phyloP scores from a whole-genome alignment of 2,329 filamentous ascomycete genomes.

The Rhexocercosporidium sp. region DNA sequence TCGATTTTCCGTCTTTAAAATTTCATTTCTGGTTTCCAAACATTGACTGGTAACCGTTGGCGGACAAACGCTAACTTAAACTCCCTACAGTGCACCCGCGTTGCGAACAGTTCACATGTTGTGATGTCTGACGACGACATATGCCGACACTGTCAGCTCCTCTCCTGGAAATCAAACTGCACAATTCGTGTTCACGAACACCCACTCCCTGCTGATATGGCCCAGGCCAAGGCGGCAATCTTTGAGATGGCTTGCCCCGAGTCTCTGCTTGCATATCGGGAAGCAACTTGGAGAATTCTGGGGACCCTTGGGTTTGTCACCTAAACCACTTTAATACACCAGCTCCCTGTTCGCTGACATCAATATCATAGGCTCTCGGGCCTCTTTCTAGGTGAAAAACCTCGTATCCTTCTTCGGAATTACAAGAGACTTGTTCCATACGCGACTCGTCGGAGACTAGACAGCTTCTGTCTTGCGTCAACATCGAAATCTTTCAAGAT shows the following conservation, averaged over 20 bases:
- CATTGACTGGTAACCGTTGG: neutral
- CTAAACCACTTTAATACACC: neutral
- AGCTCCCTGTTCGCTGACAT: neutral
- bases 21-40: neutral
- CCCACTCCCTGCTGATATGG: slow-evolving; percentile 49
- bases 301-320: slow-evolving; percentile 21
- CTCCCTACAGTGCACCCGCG: neutral
- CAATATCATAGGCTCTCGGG: neutral
- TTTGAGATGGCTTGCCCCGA: slow-evolving; percentile 57
- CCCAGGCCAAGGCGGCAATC: slow-evolving; percentile 49
- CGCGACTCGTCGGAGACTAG: neutral
- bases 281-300: slow-evolving; percentile 56
- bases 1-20: neutral
- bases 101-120: neutral
- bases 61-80: neutral
- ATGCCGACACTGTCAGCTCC: slow-evolving; percentile 52
- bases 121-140: slow-evolving; percentile 35
- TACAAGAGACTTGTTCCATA: neutral
- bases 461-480: slow-evolving; percentile 40
- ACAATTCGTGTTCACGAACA: slow-evolving; percentile 55
- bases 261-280: slow-evolving; percentile 54
- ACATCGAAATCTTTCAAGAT: slow-evolving; percentile 40
- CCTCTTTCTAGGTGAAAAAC: neutral
- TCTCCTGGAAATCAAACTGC: slow-evolving; percentile 45
- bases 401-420: neutral